Conservation (phyloP, 371 early-diverging fungal genomes). For the Mucor irregularis region DNA sequence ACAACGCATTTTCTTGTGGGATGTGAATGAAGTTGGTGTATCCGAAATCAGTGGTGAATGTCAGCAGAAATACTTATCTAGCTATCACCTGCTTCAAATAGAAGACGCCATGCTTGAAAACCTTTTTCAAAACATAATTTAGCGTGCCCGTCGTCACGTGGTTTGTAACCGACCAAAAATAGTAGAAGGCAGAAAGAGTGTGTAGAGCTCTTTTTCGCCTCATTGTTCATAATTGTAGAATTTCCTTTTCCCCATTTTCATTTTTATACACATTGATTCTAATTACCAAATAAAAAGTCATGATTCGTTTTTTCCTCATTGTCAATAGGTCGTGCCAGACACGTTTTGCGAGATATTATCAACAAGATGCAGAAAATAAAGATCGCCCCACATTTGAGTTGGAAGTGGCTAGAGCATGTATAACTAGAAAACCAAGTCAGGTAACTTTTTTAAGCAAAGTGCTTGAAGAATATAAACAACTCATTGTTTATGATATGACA, state of each 20-base stretch:
- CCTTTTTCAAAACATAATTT: not conserved
- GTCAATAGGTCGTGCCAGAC: constrained; percentile 48
- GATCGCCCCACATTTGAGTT: constrained; percentile 39
- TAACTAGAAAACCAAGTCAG: constrained; percentile 32
- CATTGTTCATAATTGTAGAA: not conserved
- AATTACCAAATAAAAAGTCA: not conserved
- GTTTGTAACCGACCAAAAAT: no score
- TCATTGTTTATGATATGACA: not conserved
- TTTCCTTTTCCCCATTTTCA: not conserved
- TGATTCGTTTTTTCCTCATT: constrained; percentile 46
- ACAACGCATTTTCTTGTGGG: constrained; percentile 30
- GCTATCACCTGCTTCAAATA: not conserved
- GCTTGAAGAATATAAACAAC: not conserved
- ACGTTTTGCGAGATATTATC: constrained; percentile 46
- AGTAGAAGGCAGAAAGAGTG: no score
- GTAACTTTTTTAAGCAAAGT: constrained; percentile 11
- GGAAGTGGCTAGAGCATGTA: constrained; percentile 32
- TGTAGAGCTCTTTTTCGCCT: not conserved
- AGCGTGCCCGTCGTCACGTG: no score
- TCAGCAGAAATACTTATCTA: not conserved
- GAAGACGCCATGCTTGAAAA: constrained; percentile 4
- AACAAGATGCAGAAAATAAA: constrained; percentile 2
- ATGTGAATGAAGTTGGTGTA: constrained; percentile 31
- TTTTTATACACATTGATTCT: not conserved
- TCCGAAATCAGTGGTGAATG: not conserved